These are phyloP conservation scores for Tetracladium setigerum DNA, from an alignment of 495 filamentous ascomycete genomes.

Conservation along the genomic window DNA sequence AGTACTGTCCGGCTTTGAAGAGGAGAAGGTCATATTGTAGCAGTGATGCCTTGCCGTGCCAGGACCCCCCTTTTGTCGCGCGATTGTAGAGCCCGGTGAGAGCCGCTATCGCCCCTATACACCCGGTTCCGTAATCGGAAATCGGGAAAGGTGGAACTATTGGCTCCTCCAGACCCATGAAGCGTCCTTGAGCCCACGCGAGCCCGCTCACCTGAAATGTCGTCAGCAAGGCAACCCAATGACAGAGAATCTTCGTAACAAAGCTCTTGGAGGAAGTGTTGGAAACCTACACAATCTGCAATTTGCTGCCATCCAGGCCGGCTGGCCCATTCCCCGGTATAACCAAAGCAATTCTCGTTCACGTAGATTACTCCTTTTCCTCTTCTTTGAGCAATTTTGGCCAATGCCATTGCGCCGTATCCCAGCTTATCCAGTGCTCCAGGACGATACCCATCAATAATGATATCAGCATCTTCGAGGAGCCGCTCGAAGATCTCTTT, in stretches of 20 bases:
- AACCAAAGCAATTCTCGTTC: constrained; percentile 65
- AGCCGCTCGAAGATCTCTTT: constrained; percentile 39
- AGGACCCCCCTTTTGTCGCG: constrained; percentile 2
- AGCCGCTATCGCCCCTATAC: constrained; percentile 14
- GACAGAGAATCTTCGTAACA: neutral
- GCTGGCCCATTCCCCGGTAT: constrained; percentile 36
- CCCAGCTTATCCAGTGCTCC: constrained; percentile 54
- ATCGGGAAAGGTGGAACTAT: constrained; percentile 26
- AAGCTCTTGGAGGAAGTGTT: neutral
- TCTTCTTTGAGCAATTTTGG: constrained; percentile 38
- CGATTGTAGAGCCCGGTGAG: neutral
- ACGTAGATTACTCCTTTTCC: constrained; percentile 59
- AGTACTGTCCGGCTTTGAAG: constrained; percentile 5
- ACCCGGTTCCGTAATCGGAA: constrained; percentile 25
- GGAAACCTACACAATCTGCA: constrained; percentile 37
- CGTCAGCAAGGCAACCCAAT: neutral
- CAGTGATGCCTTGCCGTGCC: constrained; percentile 6
- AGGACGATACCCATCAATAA: constrained; percentile 61
- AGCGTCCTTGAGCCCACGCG: constrained; percentile 66
- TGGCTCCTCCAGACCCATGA: constrained; percentile 5
- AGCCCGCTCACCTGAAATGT: constrained; percentile 48
- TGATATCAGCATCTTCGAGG: constrained; percentile 45
- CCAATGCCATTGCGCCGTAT: constrained; percentile 45
- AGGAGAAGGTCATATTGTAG: constrained; percentile 9
- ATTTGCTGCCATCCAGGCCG: constrained; percentile 51